Percentiles rank a stretch among this genome's conserved stretches.
Conservation (phyloP, 2,329 filamentous ascomycete genomes). For the Hirsutella minnesotensis region DNA sequence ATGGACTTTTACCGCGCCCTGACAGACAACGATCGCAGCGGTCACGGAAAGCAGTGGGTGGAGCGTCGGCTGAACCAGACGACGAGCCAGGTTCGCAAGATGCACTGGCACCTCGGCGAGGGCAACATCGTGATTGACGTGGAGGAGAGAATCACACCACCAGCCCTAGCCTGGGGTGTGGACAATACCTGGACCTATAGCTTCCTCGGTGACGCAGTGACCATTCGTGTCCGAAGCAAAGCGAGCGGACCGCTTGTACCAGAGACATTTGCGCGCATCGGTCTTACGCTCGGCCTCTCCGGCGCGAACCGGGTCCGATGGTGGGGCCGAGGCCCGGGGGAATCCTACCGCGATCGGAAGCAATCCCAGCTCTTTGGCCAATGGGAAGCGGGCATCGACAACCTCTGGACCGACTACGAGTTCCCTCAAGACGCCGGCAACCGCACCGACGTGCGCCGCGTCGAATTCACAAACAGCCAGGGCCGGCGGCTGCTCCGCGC, state of each 20-base stretch:
- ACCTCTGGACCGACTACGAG: conserved; percentile 50
- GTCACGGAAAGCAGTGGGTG: conserved; percentile 47
- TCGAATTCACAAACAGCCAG: conserved; percentile 29
- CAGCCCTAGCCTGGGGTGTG: conserved; percentile 49
- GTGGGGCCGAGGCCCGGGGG: conserved; percentile 57
- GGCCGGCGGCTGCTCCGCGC: conserved; percentile 27
- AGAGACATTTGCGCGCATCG: conserved; percentile 49
- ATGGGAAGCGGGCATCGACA: conserved; percentile 33
- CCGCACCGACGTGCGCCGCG: conserved; percentile 50
- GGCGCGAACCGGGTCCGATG: conserved; percentile 35
- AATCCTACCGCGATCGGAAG: conserved; percentile 57
- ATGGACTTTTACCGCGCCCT: conserved; percentile 52
- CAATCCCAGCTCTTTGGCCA: conserved; percentile 44
- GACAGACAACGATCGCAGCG: conserved; percentile 53
- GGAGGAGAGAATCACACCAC: conserved; percentile 45
- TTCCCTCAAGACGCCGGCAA: conserved; percentile 59
- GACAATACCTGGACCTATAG: conserved; percentile 41
- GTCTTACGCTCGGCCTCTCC: conserved; percentile 37
- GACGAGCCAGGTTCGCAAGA: conserved; percentile 25
- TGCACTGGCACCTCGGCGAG: conserved; percentile 19
- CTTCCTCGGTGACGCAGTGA: conserved; percentile 35
- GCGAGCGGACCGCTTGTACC: conserved; percentile 37
- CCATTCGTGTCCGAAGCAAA: conserved; percentile 35
- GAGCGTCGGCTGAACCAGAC: conserved; percentile 33
- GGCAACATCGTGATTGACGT: conserved; percentile 29